Percentiles rank a stretch among this genome's conserved stretches.
phyloP scores from a whole-genome alignment of 1,139 yeast genomes.

The Geotrichum macrosporum region DNA sequence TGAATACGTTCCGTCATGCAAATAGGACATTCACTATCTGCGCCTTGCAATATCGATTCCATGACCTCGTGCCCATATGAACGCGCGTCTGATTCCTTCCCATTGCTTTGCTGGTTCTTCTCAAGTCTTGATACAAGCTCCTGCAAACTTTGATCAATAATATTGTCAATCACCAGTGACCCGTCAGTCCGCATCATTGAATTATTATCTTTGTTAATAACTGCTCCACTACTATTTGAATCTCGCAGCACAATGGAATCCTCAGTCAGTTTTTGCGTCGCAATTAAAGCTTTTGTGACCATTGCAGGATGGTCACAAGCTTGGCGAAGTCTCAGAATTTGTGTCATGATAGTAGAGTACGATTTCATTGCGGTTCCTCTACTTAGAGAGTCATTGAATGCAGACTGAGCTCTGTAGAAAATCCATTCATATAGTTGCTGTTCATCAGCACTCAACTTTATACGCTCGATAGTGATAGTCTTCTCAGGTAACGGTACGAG shows the following conservation, averaged over 20 bases:
- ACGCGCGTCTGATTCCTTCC: slow-evolving; percentile 25
- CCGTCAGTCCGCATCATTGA: neutral
- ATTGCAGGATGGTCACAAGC: slow-evolving; percentile 80
- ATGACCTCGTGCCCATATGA: slow-evolving; percentile 40
- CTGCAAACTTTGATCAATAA: slow-evolving; percentile 29
- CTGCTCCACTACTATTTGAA: no score
- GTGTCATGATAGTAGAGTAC: slow-evolving; percentile 77
- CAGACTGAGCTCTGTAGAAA: slow-evolving; percentile 60
- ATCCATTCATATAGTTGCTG: slow-evolving; percentile 63
- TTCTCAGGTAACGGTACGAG: slow-evolving; percentile 76
- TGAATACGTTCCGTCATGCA: slow-evolving; percentile 64
- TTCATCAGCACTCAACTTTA: slow-evolving; percentile 66
- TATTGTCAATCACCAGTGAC: slow-evolving; percentile 1
- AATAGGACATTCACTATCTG: slow-evolving; percentile 76
- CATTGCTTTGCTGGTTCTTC: slow-evolving; percentile 15
- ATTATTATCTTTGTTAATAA: no score
- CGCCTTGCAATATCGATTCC: slow-evolving; percentile 36
- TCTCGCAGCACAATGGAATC: neutral
- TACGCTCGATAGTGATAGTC: slow-evolving; percentile 61
- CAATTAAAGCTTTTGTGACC: slow-evolving; percentile 43
- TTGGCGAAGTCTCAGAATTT: slow-evolving; percentile 77
- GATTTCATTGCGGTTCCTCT: slow-evolving; percentile 67
- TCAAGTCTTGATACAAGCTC: slow-evolving; percentile 28
- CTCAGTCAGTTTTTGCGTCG: slow-evolving; percentile 22
- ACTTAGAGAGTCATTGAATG: slow-evolving; percentile 60